Base-by-base conservation (phyloP, 1,139 yeast species). In the Pichia kudriavzevii region DNA sequence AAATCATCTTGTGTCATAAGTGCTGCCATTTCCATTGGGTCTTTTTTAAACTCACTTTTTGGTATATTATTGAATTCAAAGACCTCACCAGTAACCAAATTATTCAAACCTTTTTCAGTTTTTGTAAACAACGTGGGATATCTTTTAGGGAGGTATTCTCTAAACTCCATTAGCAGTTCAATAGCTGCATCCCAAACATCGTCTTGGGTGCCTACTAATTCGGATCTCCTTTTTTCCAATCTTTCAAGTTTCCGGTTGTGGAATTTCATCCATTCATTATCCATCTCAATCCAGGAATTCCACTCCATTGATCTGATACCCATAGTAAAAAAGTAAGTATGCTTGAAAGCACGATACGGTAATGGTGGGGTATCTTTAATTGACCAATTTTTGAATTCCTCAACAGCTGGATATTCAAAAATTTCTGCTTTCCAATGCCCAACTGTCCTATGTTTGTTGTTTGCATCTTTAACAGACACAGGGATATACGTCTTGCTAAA, bases 1-100 rank as follows among this genome's bases (percentile, higher is more conserved):
- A 76, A 53, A 53, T 78, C 84, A 53, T 78, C 84, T 55, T 78
- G 84, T n/a, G 71, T 56, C 52, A 76, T 60, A 45, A 67, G 64
- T 4, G 79, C 69, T 8, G 75, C 75, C 46, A 75, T 71, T 26
- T 65, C 58, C 65, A 71, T 67, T 14, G 83, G 84, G 49, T 76
- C 80, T 40, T 64, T 67, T 27, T 55, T 55, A 36, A 58, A 58
- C 21, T 53, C 55, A 7, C 38, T 26, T 29, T 38, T 46, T 7
- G 59, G 58, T 17, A 58, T 42, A 14, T 56, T 48, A 8, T 44
- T 42, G 32, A 60, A 55, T 42, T 65, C 61, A 42, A 64, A 67
- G 10, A 47, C 47, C 52, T 78, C 84, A 5, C 72, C 72, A 2
- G 80, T 76, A 27, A 61, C 61, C 31, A 72, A 38, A 45, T 74